Base-by-base conservation (phyloP, 148 eudicot genomes). In the Vaccinium corymbosum region DNA sequence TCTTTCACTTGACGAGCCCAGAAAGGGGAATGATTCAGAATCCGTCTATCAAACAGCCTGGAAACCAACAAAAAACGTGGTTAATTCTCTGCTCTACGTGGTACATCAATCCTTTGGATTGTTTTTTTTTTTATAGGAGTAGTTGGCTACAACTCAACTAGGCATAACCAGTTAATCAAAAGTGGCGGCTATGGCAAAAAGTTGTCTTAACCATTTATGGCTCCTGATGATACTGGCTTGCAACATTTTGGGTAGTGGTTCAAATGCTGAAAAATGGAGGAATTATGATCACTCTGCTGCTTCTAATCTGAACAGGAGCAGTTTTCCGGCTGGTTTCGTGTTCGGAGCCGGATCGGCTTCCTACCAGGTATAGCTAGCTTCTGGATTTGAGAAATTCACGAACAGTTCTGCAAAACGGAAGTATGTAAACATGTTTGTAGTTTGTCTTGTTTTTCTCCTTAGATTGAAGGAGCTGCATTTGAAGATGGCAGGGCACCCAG, bases 391-490 rank as follows among this genome's bases (percentile, higher is more conserved):
- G 6, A 29, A 22, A 27, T 66, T 19, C 10, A 59, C 0, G 25
- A 19, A 49, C 19, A 19, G 3, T 35, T 35, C 38, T 2, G 38
- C 38, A 35, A 35, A 35, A 35, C 38, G 2, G 38, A 35, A 35
- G 38, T 35, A 73, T 73, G 1, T 25, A 17, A 32, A 7, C 50
- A 17, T 32, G n/a, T 42, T 73, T 38, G 9, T 6, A 32, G 11
- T 16, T 74, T 62, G 70, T 22, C 15, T 57, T 51, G 50, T 14
- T 68, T 68, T 68, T 68, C 17, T 25, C 38, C 17, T 20, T 51
- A 85, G 87, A 50, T 64, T 75, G 87, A 85, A 85, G 87, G 87
- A 50, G 87, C 81, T 19, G 87, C 64, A 35, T 50, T 25, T 66
- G 77, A 76, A 66, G 84, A 82, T 66, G 87, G 87, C 15, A 76